These are phyloP conservation scores for Irpex sp. DNA, from an alignment of 1,284 basidiomycete genomes.

Conservation along the genomic window DNA sequence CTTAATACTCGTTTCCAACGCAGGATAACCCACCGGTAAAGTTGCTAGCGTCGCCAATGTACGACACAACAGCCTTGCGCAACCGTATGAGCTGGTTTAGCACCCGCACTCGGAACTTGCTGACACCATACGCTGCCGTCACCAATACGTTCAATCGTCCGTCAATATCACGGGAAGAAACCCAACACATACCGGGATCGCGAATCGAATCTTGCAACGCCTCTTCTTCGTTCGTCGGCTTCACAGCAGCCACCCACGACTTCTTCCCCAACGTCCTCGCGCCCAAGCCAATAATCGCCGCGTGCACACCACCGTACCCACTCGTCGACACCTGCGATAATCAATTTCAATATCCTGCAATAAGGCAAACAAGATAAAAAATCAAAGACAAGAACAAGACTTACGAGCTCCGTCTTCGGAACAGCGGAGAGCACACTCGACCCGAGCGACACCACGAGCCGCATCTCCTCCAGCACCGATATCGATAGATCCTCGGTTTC, in stretches of 20 bases:
- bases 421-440: constrained; percentile 63
- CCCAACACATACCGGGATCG: constrained; percentile 44
- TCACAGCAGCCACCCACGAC: constrained; percentile 55
- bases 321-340: constrained; percentile 52
- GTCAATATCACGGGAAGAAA: too few relatives aligned
- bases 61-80: constrained; percentile 57
- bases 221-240: constrained; percentile 73
- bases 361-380: background rate
- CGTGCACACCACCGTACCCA: constrained; percentile 82
- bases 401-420: constrained; percentile 74
- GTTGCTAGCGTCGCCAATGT: constrained; percentile 65
- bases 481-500: constrained; percentile 63
- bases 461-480: constrained; percentile 70
- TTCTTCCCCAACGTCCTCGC: constrained; percentile 70
- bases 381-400: constrained; percentile 19
- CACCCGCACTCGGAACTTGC: constrained; percentile 56
- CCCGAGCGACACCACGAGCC: constrained; percentile 72
- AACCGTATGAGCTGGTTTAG: constrained; percentile 51
- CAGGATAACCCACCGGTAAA: constrained; percentile 48
- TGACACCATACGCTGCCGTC: constrained; percentile 45
- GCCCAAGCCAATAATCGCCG: constrained; percentile 74
- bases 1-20: too few relatives aligned
- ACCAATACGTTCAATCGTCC: too few relatives aligned
- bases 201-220: constrained; percentile 48
- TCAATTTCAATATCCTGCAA: background rate